Percentiles rank a stretch among this genome's conserved stretches.
Evolutionary conservation across 306 rosid genomes (phyloP).

Genomic region (Astragalus membranaceus): DNA sequence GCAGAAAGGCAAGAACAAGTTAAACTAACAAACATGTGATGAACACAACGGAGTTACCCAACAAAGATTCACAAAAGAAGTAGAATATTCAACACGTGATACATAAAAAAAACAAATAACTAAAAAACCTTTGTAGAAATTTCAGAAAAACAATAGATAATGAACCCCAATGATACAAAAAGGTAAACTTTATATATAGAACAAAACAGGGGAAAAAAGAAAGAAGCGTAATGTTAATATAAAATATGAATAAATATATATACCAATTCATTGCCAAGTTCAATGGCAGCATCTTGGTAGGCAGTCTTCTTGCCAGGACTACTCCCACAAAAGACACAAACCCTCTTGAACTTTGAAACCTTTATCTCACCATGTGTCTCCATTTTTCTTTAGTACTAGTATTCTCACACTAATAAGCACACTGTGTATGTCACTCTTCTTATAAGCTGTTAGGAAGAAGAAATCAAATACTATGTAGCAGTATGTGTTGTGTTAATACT

Average conservation of each 20-base stretch:
- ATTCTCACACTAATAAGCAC: background rate
- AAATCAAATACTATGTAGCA: background rate
- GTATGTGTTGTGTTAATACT: background rate
- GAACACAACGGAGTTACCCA: constrained; percentile 35
- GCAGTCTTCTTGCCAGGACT: constrained; percentile 93
- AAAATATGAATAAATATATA: background rate
- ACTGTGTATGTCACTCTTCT: background rate
- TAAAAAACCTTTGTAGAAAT: background rate
- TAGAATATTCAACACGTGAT: background rate
- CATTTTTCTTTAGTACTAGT: constrained; percentile 37
- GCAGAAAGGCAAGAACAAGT: background rate
- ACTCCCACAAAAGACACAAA: constrained; percentile 98
- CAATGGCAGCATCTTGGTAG: constrained; percentile 93
- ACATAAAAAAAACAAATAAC: background rate
- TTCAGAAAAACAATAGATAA: background rate
- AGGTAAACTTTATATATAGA: background rate
- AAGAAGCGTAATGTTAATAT: background rate
- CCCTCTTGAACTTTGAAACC: constrained; percentile 78
- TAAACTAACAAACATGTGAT: constrained; percentile 31
- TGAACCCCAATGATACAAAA: background rate
- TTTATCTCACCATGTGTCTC: constrained; percentile 56
- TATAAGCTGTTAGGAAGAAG: background rate
- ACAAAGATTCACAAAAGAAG: background rate
- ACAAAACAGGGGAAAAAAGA: background rate
- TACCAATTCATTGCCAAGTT: constrained; percentile 98